Evolutionary conservation across 768 basidiomycete genomes (phyloP), one percentile per base, ranked within the genome.

Genomic region (Cystobasidium onofrii): DNA sequence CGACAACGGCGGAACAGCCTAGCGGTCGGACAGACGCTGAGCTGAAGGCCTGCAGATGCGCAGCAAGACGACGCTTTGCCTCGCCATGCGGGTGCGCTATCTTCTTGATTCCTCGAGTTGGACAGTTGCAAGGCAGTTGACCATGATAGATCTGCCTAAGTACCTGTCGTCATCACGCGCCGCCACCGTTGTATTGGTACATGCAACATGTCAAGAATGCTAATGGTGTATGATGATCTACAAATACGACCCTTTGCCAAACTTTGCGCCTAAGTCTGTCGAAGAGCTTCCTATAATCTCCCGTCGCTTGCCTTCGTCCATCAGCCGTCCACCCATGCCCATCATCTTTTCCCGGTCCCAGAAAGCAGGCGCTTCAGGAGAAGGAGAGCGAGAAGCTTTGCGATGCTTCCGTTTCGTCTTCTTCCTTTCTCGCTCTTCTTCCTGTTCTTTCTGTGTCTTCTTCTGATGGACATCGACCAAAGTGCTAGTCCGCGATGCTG

Each of bases 281-380:
- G 50, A 36, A 27, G 78, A 76, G 34, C 71, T 76, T 72, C 84
- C 86, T 78, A 98, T 84, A 80, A 91, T 84, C 78, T 87, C 87
- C 69, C 86, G 84, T 75, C 95, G 85, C 79, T 90, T 88, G 55
- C 84, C 85, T 74, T 96, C 94, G 78, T 91, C 92, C 90, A 99
- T 90, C 34, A 96, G 83, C 63, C 90, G 83, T 17, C 95, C 94
- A 0, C 88, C 88, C 1, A 95, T 78, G 1, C 85, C 86, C 93
- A 99, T 96, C 81, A 95, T 92, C 33, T 92, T 84, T 41, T 87
- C 83, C 78, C 91, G 92, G 77, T 99, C 95, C 95, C 95, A 98
- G 31, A 97, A 91, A 0, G 79, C 88, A 0, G 86, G 82, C 25
- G 69, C 25, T 39, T 46, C 46, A 31, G 69, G 69, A 1, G 69